These are phyloP conservation scores for Erysimum cheiri DNA, from an alignment of 441 rosid genomes.

Conservation along the genomic window DNA sequence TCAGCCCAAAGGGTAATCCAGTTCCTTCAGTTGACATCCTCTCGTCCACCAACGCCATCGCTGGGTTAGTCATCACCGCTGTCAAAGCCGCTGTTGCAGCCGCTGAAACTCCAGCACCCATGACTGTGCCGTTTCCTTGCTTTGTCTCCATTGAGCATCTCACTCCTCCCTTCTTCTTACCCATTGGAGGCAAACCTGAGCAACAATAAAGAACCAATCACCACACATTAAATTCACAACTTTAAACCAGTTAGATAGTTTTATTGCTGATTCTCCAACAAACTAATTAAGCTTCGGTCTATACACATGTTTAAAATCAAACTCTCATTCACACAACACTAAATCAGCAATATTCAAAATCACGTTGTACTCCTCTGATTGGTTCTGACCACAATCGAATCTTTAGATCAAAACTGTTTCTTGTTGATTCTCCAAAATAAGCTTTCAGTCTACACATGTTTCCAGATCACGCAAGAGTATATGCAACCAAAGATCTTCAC, in stretches of 20 bases:
- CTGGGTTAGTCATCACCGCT: slow-evolving; percentile 63
- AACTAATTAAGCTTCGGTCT: background rate
- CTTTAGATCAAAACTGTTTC: slow-evolving; percentile 10
- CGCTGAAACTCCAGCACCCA: slow-evolving; percentile 51
- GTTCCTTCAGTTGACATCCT: slow-evolving; percentile 91
- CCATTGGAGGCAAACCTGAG: slow-evolving; percentile 67
- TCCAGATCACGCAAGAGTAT: background rate
- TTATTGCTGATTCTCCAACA: slow-evolving; percentile 2
- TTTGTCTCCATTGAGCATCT: slow-evolving; percentile 56
- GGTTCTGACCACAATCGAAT: background rate
- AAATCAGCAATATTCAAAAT: background rate
- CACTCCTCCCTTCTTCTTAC: slow-evolving; percentile 62
- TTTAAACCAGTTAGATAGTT: no score
- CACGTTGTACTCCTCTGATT: background rate
- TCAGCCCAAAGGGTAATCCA: slow-evolving; percentile 84
- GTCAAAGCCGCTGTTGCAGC: slow-evolving; percentile 60
- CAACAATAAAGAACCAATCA: background rate
- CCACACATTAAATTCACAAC: no score
- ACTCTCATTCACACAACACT: slow-evolving; percentile 11
- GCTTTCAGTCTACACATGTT: slow-evolving; percentile 7
- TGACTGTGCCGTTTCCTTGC: slow-evolving; percentile 38
- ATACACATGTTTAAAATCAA: background rate
- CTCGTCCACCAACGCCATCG: slow-evolving; percentile 84
- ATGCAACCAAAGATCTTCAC: slow-evolving; percentile 32
- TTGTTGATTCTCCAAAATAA: slow-evolving; percentile 12